These are phyloP conservation scores for Boletales sp. DNA, from an alignment of 768 basidiomycete species.

Conservation along the genomic window DNA sequence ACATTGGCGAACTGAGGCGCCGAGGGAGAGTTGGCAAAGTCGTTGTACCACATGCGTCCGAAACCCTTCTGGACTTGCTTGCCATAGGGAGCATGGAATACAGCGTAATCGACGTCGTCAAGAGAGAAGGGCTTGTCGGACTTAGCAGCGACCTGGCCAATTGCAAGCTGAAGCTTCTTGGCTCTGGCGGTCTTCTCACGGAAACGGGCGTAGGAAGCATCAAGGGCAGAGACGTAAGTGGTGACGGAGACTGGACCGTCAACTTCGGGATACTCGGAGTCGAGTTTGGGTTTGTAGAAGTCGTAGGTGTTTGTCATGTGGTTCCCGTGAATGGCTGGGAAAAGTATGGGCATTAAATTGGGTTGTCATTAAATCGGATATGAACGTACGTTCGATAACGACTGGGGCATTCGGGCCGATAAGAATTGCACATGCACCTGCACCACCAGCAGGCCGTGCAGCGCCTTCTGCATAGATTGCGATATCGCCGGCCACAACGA, in stretches of 20 bases:
- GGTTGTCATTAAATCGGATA: background rate
- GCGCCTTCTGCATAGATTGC: constrained; percentile 96
- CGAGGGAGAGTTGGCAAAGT: constrained; percentile 80
- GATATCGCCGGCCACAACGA: constrained; percentile 95
- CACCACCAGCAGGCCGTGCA: constrained; percentile 94
- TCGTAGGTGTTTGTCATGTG: constrained; percentile 99
- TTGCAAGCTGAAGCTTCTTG: constrained; percentile 42
- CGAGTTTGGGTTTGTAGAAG: constrained; percentile 97
- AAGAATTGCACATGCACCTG: constrained; percentile 91
- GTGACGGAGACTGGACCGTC: constrained; percentile 96
- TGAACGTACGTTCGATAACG: constrained; percentile 84
- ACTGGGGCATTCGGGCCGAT: constrained; percentile 96
- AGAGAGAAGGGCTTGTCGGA: constrained; percentile 56
- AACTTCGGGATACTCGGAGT: constrained; percentile 94
- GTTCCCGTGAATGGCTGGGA: constrained; percentile 86
- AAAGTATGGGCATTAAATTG: constrained; percentile 8
- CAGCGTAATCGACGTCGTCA: constrained; percentile 83
- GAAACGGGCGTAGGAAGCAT: constrained; percentile 83
- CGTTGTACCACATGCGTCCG: constrained; percentile 87
- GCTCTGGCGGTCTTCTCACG: constrained; percentile 73
- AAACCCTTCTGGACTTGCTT: constrained; percentile 98
- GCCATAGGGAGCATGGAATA: constrained; percentile 98
- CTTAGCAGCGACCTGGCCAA: constrained; percentile 34
- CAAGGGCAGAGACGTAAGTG: constrained; percentile 92
- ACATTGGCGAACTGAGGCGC: constrained; percentile 66